Percentiles rank a stretch among this genome's conserved stretches.
Evolutionary conservation across 768 basidiomycete species (phyloP).

Genomic region (Lactarius psammicola): DNA sequence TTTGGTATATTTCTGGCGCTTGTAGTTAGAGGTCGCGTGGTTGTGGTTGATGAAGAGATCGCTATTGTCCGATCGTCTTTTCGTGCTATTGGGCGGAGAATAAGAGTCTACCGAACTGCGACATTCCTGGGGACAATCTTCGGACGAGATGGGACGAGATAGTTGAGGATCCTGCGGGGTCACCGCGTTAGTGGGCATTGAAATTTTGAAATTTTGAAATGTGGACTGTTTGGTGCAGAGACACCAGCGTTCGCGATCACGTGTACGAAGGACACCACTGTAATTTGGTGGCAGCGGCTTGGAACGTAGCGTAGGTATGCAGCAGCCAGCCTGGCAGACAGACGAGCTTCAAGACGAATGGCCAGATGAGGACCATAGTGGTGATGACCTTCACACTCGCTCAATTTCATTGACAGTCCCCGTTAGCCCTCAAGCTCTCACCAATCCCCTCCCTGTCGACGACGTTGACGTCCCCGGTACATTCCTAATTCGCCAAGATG

Average conservation of each 20-base stretch:
- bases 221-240: neutral
- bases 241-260: conserved; percentile 15
- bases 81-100: conserved; percentile 8
- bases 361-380: conserved; percentile 60
- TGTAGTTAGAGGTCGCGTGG: conserved; percentile 13
- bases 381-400: conserved; percentile 36
- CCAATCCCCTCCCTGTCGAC: conserved; percentile 35
- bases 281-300: neutral
- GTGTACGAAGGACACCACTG: neutral
- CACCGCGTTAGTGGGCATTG: conserved; percentile 14
- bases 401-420: conserved; percentile 44
- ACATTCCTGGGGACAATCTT: neutral
- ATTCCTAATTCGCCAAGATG: conserved; percentile 71
- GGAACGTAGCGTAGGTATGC: neutral
- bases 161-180: neutral
- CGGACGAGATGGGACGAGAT: neutral
- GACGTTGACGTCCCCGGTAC: conserved; percentile 54
- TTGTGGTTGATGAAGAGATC: neutral
- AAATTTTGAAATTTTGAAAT: neutral
- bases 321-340: conserved; percentile 77
- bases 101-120: neutral
- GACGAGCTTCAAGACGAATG: conserved; percentile 92
- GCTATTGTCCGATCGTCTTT: conserved; percentile 18
- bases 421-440: conserved; percentile 50
- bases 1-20: conserved; percentile 24